Evolutionary conservation across 805 yeast genomes (phyloP).

Genomic region (Zygosaccharomyces lentus): DNA sequence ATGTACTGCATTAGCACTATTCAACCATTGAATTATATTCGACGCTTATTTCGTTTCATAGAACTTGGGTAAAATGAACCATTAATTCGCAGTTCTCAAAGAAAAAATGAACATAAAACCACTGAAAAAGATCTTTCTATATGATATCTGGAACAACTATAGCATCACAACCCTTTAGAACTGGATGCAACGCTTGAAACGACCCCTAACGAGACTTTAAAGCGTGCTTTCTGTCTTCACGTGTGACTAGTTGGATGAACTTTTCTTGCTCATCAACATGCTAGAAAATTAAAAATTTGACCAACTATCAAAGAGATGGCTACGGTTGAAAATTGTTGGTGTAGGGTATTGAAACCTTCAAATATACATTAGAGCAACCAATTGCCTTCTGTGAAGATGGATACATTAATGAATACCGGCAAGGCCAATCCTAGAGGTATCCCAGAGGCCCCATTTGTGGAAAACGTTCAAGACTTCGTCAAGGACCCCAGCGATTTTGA

Average conservation of each 20-base stretch:
- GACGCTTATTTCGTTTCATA: no score
- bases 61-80: no score
- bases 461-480: constrained; percentile 70
- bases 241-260: background rate
- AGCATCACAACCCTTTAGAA: no score
- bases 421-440: constrained; percentile 87
- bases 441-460: constrained; percentile 93
- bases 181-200: no score
- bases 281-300: constrained; percentile 2
- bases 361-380: background rate
- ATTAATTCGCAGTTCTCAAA: no score
- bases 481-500: constrained; percentile 69
- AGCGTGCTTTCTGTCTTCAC: background rate
- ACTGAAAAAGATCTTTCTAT: no score
- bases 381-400: constrained; percentile 19
- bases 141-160: no score
- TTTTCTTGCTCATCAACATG: background rate
- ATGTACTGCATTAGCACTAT: no score
- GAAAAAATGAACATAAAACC: no score
- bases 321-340: background rate
- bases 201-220: background rate
- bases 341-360: background rate
- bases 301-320: background rate
- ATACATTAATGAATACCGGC: constrained; percentile 43
- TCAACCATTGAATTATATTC: no score